Evolutionary conservation across 306 rosid genomes (phyloP).

Genomic region (Pyrus pyrifolia): DNA sequence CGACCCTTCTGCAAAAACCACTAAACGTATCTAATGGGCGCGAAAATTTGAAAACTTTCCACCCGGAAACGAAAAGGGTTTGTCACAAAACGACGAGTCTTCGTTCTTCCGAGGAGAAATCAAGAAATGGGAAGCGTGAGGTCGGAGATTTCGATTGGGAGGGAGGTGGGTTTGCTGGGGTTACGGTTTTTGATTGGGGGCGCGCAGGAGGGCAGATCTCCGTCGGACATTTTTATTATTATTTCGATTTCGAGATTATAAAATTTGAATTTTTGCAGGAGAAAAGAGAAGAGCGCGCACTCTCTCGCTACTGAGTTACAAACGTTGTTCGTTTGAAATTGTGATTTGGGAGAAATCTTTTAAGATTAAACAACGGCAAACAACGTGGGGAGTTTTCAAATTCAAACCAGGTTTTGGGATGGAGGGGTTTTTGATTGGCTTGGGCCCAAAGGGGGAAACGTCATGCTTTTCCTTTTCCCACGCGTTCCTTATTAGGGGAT

Average conservation of each 20-base stretch:
- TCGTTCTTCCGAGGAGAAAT: background rate
- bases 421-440: background rate
- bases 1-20: background rate
- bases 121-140: background rate
- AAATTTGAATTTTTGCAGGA: constrained; percentile 25
- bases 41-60: background rate
- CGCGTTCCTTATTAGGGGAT: background rate
- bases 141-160: background rate
- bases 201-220: background rate
- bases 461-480: background rate
- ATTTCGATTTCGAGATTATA: background rate
- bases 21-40: background rate
- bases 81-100: background rate
- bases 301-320: background rate
- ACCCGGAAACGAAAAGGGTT: background rate
- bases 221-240: background rate
- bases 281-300: constrained; percentile 25
- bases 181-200: constrained; percentile 17
- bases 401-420: constrained; percentile 25
- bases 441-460: background rate
- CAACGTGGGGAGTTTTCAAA: constrained; percentile 23
- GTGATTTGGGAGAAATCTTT: background rate
- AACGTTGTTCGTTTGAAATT: background rate
- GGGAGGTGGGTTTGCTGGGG: background rate
- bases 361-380: background rate